These are phyloP conservation scores for Eremothecium sinecaudum DNA, from an alignment of 1,139 yeast species.

Conservation along the genomic window DNA sequence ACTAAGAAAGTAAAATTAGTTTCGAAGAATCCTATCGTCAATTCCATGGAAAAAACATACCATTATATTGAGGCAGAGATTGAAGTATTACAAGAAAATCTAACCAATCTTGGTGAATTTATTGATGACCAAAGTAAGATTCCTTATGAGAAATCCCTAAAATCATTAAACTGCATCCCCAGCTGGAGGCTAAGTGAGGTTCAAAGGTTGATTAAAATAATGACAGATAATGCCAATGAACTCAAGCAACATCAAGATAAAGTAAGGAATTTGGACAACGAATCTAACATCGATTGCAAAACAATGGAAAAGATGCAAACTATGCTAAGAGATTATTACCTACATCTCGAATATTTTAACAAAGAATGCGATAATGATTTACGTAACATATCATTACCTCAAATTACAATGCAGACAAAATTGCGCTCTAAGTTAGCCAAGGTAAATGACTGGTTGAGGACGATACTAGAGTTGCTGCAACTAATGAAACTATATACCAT, in stretches of 20 bases:
- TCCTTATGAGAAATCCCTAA: slow-evolving; percentile 17
- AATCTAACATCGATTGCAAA: slow-evolving; percentile 2
- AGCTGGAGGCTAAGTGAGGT: slow-evolving; percentile 39
- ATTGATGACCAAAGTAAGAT: slow-evolving; percentile 32
- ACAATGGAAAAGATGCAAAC: slow-evolving; percentile 2
- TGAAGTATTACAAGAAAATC: slow-evolving; percentile 32
- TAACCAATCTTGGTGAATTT: slow-evolving; percentile 27
- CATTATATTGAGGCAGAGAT: slow-evolving; percentile 37
- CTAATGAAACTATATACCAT: slow-evolving; percentile 18
- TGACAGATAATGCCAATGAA: slow-evolving; percentile 10
- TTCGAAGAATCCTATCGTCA: slow-evolving; percentile 25
- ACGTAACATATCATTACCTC: slow-evolving; percentile 18
- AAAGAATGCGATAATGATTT: slow-evolving; percentile 10
- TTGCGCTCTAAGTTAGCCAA: slow-evolving; percentile 13
- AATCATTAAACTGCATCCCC: slow-evolving; percentile 18
- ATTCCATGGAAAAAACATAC: slow-evolving; percentile 33
- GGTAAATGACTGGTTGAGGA: slow-evolving; percentile 1
- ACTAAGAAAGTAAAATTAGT: no score
- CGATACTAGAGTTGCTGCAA: slow-evolving; percentile 9
- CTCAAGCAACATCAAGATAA: slow-evolving; percentile 7
- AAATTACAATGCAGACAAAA: slow-evolving; percentile 14
- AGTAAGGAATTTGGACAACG: slow-evolving; percentile 2
- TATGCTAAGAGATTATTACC: slow-evolving; percentile 10
- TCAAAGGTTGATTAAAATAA: slow-evolving; percentile 19
- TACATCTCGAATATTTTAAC: slow-evolving; percentile 10